A percentile compares a stretch with the other conserved stretches of the same genome.
Conservation (phyloP, 306 rosid species). For the Cercis canadensis region DNA sequence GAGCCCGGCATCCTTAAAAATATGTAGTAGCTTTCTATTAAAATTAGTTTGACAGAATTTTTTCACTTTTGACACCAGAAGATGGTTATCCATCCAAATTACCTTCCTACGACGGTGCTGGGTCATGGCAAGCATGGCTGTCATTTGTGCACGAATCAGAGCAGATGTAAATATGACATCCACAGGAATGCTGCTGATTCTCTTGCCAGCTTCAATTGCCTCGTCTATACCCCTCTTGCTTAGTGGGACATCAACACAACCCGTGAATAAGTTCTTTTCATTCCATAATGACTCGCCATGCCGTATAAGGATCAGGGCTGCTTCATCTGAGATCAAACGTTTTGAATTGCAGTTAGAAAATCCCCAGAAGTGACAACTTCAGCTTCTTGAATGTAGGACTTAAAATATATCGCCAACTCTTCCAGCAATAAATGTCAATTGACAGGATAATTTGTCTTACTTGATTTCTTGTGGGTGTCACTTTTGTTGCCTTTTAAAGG, state of each 20-base stretch:
- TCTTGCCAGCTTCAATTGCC: constrained; percentile 99
- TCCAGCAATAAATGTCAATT: background rate
- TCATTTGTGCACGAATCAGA: constrained; percentile 98
- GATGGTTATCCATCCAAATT: constrained; percentile 20
- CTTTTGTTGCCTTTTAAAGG: constrained; percentile 60
- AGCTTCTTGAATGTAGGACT: constrained; percentile 6
- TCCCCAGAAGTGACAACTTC: constrained; percentile 25
- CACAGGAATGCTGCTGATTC: constrained; percentile 93
- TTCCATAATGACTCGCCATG: constrained; percentile 98
- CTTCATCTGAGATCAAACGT: constrained; percentile 69
- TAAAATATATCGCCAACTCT: background rate
- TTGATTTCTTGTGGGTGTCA: constrained; percentile 76
- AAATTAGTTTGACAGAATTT: background rate
- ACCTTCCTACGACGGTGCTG: constrained; percentile 97
- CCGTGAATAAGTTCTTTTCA: constrained; percentile 95
- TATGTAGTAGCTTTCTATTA: constrained; percentile 7
- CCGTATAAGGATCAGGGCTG: constrained; percentile 88
- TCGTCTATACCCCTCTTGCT: constrained; percentile 95
- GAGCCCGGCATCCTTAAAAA: constrained; percentile 14
- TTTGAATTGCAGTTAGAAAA: constrained; percentile 25
- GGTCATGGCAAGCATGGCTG: constrained; percentile 99
- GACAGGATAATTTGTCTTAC: constrained; percentile 48
- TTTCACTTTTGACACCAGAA: constrained; percentile 7
- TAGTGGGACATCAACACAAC: constrained; percentile 97
- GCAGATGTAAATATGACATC: constrained; percentile 95